Evolutionary conservation across 1,284 basidiomycete genomes (phyloP), one percentile per base, ranked within the genome.

Genomic region (Leucoagaricus sp.): DNA sequence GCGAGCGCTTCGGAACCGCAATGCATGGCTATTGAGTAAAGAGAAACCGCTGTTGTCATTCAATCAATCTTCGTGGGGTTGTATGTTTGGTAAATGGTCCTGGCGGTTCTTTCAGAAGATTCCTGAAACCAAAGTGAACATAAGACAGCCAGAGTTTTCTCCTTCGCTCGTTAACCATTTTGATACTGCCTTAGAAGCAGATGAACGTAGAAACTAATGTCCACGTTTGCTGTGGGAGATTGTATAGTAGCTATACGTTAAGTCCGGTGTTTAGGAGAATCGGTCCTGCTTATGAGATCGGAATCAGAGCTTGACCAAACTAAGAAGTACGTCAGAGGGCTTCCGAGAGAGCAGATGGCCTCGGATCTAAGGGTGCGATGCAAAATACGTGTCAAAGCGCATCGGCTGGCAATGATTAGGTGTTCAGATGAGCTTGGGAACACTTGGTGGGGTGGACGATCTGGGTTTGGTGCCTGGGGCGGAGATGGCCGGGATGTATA

Each of bases 401-500:
- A 45, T 6, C 51, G 12, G 13, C 41, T 34, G 10, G 17, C 17
- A 31, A 41, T 36, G 48, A 38, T 40, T 50, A 50, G 29, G 31
- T 49, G 31, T 26, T 15, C 15, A 50, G 13, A 46, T 46, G 51
- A 45, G 42, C 51, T 36, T 50, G 34, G 48, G 23, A 40, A 12
- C 15, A 38, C 7, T 13, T 34, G 31, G 15, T 19, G 44, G n/a
- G 21, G 33, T 26, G 17, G 53, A 29, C n/a, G 47, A 55, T 49
- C 54, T 55, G 36, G 54, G 15, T 17, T n/a, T 29, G 52, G 54
- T 49, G 47, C 54, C 52, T 53, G 42, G 29, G 23, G 29, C 33
- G 48, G 55, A 57, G 55, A 56, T 56, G 54, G 47, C 54, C 48
- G 54, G 54, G 36, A 50, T 28, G 41, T 19, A 49, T 38, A 44